Base-by-base conservation (phyloP, 345 rosid genomes). In the Euphorbia pulcherrima region DNA sequence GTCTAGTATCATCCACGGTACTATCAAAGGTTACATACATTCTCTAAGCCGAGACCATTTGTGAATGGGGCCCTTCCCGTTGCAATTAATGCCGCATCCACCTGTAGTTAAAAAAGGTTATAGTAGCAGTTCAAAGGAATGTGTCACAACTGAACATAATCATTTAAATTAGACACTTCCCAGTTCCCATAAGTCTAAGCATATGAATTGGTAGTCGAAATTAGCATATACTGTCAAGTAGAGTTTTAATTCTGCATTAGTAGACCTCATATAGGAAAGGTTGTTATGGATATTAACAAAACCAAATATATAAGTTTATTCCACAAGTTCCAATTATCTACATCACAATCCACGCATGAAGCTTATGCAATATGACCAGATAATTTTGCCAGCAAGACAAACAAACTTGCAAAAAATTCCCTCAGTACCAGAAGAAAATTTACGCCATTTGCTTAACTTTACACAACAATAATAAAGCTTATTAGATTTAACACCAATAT, bases 31-130 rank as follows among this genome's bases (percentile, higher is more conserved):
- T 68, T 20, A 68, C 81, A 23, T 81, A 94, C 99, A 79, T 83
- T 89, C 78, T 89, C 99, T 83, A 94, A 81, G 76, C 99, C 97
- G 69, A 94, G 97, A 79, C 97, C 97, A 67, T 85, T 85, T 14
- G 99, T 94, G 81, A 89, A 94, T 66, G 99, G 99, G 69, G 99
- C 99, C 79, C 99, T 83, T 78, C 99, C 99, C 61, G 99, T 94
- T 35, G 99, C 99, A 82, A 94, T 94, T 41, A 94, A 77, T 73
- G 99, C 99, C 28, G 97, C 90, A 83, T 94, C 97, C 61, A 92
- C 96, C 99, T 94, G 74, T 26, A 77, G 63, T 47, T 69, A 62
- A 66, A 69, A 57, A 53, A 77, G 35, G 23, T 61, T 66, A 65
- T 16, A 0, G 13, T 26, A 20, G 23, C 58, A 61, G 37, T 23